Base-by-base conservation (phyloP, 1,284 basidiomycete species). In the Microbotryum intermedium region DNA sequence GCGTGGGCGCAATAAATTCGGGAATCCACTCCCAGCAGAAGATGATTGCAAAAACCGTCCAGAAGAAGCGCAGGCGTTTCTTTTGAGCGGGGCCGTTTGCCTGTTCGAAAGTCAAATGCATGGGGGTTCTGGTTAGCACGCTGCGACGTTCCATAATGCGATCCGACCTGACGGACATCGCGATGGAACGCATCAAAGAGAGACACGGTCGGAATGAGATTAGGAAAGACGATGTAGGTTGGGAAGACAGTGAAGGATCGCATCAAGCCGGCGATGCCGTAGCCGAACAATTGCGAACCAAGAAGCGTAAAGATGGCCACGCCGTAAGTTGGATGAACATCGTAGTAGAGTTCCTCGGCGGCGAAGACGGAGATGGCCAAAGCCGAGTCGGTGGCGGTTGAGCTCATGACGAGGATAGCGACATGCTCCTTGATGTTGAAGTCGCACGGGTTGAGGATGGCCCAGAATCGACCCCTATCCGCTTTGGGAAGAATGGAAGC, bases 341-440 rank as follows among this genome's bases (percentile, higher is more conserved):
- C 77, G 60, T 85, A 34, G 72, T 80, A 81, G 13, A 81, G 70
- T 65, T 80, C 78, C 46, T 85, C 78, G 0, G 83, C 83, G 0
- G 83, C 82, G 52, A 85, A 78, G 43, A 87, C 77, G 59, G 83
- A 81, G 45, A 84, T 84, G 0, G 79, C 84, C 42, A 84, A 77
- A 0, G 84, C 83, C 0, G 82, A 80, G 9, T 79, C 79, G 2
- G 82, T 79, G 1, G 84, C 83, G 5, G 84, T 82, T 47, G 81
- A 82, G 3, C 84, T 71, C 82, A 85, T 84, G 64, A 86, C 84
- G 23, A 68, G 58, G 45, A 68, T 64, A 16, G 66, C 62, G 44
- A 68, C 66, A 55, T 69, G 68, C 60, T 69, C 68, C 57, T 69
- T 69, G 46, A 68, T 53, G 50, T 65, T 69, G 66, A 68, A 69